A percentile compares a stretch with the other conserved stretches of the same genome.
These are phyloP conservation scores for Phytophthora melonis DNA, from an alignment of 352 stramenopile species.

Conservation along the genomic window DNA sequence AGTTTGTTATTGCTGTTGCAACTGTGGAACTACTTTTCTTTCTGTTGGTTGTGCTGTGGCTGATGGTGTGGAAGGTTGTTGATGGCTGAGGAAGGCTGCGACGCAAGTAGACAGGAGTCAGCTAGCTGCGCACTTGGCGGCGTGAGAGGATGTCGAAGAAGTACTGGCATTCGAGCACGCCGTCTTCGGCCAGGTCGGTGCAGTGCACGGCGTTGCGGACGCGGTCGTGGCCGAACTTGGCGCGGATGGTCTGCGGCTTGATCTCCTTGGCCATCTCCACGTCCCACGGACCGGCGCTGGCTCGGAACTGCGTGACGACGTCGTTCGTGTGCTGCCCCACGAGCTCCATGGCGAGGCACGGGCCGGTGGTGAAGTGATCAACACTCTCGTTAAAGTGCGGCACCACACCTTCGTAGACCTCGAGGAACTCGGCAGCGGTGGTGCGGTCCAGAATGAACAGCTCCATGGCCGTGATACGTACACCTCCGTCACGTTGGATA, in stretches of 20 bases:
- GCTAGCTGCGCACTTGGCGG: slow-evolving; percentile 49
- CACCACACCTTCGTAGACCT: slow-evolving; percentile 93
- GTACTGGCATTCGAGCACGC: slow-evolving; percentile 91
- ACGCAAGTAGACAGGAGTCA: not conserved
- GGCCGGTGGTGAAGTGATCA: slow-evolving; percentile 89
- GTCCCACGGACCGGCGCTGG: slow-evolving; percentile 91
- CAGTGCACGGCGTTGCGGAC: slow-evolving; percentile 94
- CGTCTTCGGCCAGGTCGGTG: slow-evolving; percentile 94
- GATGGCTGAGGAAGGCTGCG: slow-evolving; percentile 20
- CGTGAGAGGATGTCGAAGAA: slow-evolving; percentile 95
- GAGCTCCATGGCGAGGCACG: slow-evolving; percentile 93
- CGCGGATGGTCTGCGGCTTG: slow-evolving; percentile 89
- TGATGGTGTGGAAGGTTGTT: slow-evolving; percentile 14
- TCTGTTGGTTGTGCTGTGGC: not conserved
- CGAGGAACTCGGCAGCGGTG: slow-evolving; percentile 92
- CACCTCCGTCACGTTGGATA: slow-evolving; percentile 71
- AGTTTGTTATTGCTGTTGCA: not conserved
- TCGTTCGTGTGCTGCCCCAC: slow-evolving; percentile 61
- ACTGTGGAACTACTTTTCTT: not conserved
- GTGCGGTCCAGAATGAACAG: slow-evolving; percentile 90
- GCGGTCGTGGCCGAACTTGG: slow-evolving; percentile 88
- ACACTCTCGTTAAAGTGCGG: slow-evolving; percentile 92
- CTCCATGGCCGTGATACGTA: slow-evolving; percentile 90
- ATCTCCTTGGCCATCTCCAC: slow-evolving; percentile 95
- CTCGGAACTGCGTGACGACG: slow-evolving; percentile 79